Evolutionary conservation across 2,329 filamentous ascomycete genomes (phyloP).

Genomic region (Grosmannia huntii): DNA sequence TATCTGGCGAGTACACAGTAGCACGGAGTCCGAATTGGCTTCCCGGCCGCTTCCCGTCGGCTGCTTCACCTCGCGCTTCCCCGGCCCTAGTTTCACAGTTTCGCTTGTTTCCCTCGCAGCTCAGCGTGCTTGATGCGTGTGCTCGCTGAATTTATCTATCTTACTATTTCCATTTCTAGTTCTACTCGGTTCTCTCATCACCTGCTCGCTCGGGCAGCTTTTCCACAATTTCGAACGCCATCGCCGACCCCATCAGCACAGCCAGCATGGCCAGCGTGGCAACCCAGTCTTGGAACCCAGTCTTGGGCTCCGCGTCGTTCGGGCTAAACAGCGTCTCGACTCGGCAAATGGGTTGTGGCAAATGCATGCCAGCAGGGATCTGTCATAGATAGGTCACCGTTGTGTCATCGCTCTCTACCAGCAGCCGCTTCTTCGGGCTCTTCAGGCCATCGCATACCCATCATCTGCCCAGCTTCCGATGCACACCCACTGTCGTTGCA

Average conservation of each 20-base stretch:
- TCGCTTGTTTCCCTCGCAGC: neutral
- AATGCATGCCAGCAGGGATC: constrained; percentile 4
- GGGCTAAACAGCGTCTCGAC: neutral
- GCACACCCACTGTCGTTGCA: neutral
- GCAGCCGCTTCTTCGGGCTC: constrained; percentile 2
- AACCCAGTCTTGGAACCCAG: neutral
- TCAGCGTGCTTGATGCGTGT: no score
- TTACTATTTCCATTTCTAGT: no score
- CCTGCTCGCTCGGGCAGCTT: no score
- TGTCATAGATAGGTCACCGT: neutral
- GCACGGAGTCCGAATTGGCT: neutral
- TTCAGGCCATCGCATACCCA: neutral
- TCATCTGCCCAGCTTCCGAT: neutral
- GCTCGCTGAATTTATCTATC: neutral
- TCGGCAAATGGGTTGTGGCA: neutral
- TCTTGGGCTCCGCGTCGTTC: neutral
- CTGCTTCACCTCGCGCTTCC: constrained; percentile 3
- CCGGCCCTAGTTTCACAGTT: constrained; percentile 3
- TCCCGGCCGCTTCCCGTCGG: constrained; percentile 8
- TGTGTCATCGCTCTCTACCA: neutral
- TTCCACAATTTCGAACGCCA: no score
- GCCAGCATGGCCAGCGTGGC: neutral
- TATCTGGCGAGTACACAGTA: neutral
- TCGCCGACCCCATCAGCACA: neutral
- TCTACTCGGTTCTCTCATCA: no score